Conservation (phyloP, 208 protist genomes). For the Balamuthia mandrillaris region DNA sequence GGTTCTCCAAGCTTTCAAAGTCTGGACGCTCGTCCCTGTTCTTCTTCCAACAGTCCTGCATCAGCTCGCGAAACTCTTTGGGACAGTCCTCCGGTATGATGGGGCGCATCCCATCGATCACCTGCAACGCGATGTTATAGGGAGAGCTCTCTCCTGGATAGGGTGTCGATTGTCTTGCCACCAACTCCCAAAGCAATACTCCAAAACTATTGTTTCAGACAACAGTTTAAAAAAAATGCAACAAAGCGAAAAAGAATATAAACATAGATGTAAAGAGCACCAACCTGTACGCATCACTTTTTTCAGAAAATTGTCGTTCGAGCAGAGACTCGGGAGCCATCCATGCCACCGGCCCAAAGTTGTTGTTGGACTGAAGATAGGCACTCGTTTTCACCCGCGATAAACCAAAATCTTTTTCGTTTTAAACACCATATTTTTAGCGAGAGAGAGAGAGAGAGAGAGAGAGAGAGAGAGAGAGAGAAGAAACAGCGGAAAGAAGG, state of each 20-base stretch:
- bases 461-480: no score
- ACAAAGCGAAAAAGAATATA: neutral
- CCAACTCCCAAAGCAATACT: conserved; percentile 11
- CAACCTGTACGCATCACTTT: conserved; percentile 13
- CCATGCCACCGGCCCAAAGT: conserved; percentile 3
- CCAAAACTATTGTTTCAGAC: neutral
- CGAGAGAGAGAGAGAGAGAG: no score
- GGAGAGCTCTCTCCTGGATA: neutral
- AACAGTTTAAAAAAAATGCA: neutral
- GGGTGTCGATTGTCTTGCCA: neutral
- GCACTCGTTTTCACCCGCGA: neutral
- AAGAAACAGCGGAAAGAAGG: no score
- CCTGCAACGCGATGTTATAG: neutral
- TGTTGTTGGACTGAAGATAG: neutral
- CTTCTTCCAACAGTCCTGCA: neutral
- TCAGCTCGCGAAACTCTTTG: neutral
- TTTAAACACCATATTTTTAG: no score
- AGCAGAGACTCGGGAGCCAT: conserved; percentile 17
- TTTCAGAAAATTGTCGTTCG: conserved; percentile 12
- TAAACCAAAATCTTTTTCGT: conserved; percentile 15
- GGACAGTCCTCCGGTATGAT: neutral
- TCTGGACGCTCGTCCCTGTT: neutral
- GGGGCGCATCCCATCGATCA: neutral
- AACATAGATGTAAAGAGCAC: neutral
- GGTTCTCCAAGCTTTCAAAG: neutral